These are phyloP conservation scores for Heimioporus retisporus DNA, from an alignment of 1,284 basidiomycete species.

Conservation along the genomic window DNA sequence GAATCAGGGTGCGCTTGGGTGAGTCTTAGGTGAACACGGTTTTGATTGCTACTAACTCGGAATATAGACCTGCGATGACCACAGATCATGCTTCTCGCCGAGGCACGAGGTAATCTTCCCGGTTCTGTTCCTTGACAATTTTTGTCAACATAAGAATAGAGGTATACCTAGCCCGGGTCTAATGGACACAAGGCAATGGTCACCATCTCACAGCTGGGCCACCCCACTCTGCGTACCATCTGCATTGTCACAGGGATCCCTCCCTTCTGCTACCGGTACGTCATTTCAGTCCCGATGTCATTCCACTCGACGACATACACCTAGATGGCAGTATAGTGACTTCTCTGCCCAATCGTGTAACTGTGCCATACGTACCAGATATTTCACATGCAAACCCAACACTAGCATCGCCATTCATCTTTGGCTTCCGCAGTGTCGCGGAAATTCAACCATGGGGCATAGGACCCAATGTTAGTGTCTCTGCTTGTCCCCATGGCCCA, in stretches of 20 bases:
- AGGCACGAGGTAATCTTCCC: background rate
- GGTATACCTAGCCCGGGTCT: background rate
- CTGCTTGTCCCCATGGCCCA: background rate
- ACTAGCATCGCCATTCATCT: background rate
- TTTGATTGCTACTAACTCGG: background rate
- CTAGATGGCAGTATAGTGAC: background rate
- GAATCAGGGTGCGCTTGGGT: background rate
- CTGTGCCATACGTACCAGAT: background rate
- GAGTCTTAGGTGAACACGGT: background rate
- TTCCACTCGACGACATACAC: background rate
- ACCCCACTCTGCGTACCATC: background rate
- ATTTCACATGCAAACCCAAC: background rate
- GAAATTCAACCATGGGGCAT: background rate
- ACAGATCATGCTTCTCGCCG: background rate
- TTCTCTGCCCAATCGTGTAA: background rate
- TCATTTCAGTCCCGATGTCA: background rate
- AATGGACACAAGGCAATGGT: conserved; percentile 8
- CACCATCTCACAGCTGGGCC: background rate
- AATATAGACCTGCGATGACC: background rate
- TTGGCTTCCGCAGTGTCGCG: background rate
- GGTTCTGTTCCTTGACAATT: too few species aligned
- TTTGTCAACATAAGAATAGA: background rate
- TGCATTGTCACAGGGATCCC: background rate
- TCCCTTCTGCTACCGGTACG: conserved; percentile 9
- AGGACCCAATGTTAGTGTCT: conserved; percentile 4